Conservation (phyloP, 306 rosid species). For the Sicyos baderoa region DNA sequence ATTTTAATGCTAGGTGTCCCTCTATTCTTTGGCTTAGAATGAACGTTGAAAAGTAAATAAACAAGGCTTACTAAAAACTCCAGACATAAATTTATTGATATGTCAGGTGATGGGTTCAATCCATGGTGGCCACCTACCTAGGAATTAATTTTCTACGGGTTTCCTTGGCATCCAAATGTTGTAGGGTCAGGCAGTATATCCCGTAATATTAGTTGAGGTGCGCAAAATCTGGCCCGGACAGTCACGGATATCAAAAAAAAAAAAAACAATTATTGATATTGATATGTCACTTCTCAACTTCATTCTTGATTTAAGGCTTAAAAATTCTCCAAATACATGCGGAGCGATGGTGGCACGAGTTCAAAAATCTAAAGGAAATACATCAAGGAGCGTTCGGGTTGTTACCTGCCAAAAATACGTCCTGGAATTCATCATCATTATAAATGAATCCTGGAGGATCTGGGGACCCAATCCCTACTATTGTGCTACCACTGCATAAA, state of each 20-base stretch:
- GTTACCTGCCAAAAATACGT: conserved; percentile 84
- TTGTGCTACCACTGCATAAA: conserved; percentile 90
- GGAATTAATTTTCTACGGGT: too few relatives aligned
- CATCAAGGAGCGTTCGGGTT: not conserved
- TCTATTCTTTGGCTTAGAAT: not conserved
- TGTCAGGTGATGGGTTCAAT: too few relatives aligned
- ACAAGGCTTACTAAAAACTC: not conserved
- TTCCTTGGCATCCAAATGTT: too few relatives aligned
- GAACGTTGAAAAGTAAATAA: not conserved
- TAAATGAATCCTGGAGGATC: conserved; percentile 91
- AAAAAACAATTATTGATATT: too few relatives aligned
- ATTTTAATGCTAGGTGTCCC: too few relatives aligned
- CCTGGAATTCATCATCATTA: conserved; percentile 64
- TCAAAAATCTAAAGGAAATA: not conserved
- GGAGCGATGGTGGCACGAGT: not conserved
- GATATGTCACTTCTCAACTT: not conserved
- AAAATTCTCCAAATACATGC: not conserved
- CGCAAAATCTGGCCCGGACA: too few relatives aligned
- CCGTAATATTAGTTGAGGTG: too few relatives aligned
- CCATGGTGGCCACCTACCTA: too few relatives aligned
- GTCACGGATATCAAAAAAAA: too few relatives aligned
- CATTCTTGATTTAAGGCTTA: not conserved
- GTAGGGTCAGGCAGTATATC: too few relatives aligned
- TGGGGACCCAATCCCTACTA: conserved; percentile 89
- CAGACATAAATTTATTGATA: too few relatives aligned